Base-by-base conservation (phyloP, 176 grass and related monocot genomes). In the Musa troglodytarum region DNA sequence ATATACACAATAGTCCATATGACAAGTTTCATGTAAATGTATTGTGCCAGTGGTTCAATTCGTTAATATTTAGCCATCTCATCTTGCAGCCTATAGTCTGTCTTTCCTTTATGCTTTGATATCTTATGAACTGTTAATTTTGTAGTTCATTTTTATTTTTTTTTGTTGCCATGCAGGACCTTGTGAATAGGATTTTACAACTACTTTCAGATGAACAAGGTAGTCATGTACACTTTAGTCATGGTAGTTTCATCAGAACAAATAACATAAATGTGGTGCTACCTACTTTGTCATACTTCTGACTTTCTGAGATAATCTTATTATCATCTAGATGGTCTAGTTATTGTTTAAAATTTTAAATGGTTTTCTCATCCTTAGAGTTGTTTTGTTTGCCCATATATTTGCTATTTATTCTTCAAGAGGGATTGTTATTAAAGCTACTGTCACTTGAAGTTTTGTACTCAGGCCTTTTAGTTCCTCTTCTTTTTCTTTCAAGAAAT, bases 191-290 rank as follows among this genome's bases (percentile, higher is more conserved):
- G 80, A 88, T 96, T 77, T 88, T 96, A 69, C 69, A 76, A 29
- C 63, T 86, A 14, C 68, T 92, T 73, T 90, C 89, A 53, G 92
- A 92, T 53, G 91, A 95, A n/a, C 86, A 85, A 92, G 96, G 96
- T 68, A 68, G 16, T 43, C 34, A 43, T 43, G 34, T 43, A 43
- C 34, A 5, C 34, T 43, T 43, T 43, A 43, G 34, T 49, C 21
- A 51, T 52, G 7, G 17, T 50, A 50, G 43, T 70, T 65, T 1
- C 43, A n/a, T 50, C 17, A 70, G 12, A 20, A 70, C 9, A 70
- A 50, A 14, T 70, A 51, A 22, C 19, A 51, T 2, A 21, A 50
- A 34, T 34, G 11, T 14, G 14, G 12, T 17, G 28, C 65, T 43
- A 12, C 43, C 65, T 68, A 17, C 0, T 43, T 12, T 70, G 17